These are phyloP conservation scores for Pichia ethanolica DNA, from an alignment of 805 yeast species.

Conservation along the genomic window DNA sequence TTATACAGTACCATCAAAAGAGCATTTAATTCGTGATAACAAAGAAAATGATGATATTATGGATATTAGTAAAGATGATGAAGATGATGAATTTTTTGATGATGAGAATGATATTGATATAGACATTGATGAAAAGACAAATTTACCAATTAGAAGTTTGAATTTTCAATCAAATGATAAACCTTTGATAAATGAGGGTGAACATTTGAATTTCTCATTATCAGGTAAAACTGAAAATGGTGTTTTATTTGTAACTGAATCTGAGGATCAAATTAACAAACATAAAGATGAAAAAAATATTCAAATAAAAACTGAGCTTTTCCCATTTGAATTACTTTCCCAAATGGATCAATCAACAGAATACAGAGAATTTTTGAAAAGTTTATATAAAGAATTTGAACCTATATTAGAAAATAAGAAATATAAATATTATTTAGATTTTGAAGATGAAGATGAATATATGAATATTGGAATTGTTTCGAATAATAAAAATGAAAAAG, in stretches of 20 bases:
- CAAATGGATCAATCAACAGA: slow-evolving; percentile 33
- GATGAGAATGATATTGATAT: slow-evolving; percentile 6
- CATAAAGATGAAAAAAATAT: slow-evolving; percentile 14
- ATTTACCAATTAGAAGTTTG: slow-evolving; percentile 26
- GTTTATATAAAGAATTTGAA: slow-evolving; percentile 47
- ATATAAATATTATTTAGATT: slow-evolving; percentile 27
- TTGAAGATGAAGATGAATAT: slow-evolving; percentile 19
- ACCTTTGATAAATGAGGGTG: slow-evolving; percentile 1
- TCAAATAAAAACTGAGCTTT: slow-evolving; percentile 30
- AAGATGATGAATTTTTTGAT: slow-evolving; percentile 5
- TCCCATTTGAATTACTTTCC: slow-evolving; percentile 31
- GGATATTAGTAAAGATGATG: neutral
- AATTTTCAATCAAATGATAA: slow-evolving; percentile 27
- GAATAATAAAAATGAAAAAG: slow-evolving; percentile 28
- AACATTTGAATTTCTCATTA: slow-evolving; percentile 37
- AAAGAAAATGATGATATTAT: neutral
- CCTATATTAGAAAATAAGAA: slow-evolving; percentile 37
- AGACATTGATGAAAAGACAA: slow-evolving; percentile 19
- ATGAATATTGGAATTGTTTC: slow-evolving; percentile 25
- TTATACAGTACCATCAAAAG: slow-evolving; percentile 4
- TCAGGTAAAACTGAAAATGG: slow-evolving; percentile 39
- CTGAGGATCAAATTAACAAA: neutral
- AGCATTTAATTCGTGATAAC: neutral
- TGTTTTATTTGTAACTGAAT: slow-evolving; percentile 30
- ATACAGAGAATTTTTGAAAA: slow-evolving; percentile 41